phyloP scores from a whole-genome alignment of 345 rosid species.

The Rhizophora apiculata region DNA sequence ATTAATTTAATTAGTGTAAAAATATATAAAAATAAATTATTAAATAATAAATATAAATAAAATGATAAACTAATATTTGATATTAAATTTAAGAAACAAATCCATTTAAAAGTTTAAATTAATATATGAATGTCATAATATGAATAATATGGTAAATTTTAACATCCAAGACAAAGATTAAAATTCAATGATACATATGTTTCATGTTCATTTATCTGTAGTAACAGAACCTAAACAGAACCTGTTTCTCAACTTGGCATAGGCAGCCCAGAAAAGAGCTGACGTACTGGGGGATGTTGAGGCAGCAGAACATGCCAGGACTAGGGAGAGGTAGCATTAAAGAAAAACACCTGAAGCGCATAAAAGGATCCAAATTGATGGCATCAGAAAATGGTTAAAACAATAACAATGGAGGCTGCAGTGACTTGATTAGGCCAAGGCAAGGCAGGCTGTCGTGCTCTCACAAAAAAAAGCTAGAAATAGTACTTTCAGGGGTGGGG shows the following conservation, averaged over 20 bases:
- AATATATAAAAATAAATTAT: too few relatives aligned
- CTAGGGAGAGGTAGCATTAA: neutral
- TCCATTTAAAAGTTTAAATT: too few relatives aligned
- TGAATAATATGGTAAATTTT: too few relatives aligned
- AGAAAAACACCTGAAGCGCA: conserved; percentile 5
- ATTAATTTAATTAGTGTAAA: too few relatives aligned
- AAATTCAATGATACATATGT: too few relatives aligned
- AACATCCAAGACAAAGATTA: too few relatives aligned
- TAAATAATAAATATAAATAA: too few relatives aligned
- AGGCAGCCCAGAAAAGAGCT: neutral
- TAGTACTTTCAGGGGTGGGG: neutral
- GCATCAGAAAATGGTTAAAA: neutral
- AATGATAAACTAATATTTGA: too few relatives aligned
- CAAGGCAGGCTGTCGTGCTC: neutral
- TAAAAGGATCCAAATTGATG: neutral
- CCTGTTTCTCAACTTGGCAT: neutral
- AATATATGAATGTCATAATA: too few relatives aligned
- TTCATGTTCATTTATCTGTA: neutral
- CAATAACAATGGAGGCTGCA: neutral
- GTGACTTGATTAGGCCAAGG: neutral
- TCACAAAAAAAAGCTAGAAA: neutral
- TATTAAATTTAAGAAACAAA: too few relatives aligned
- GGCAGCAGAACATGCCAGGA: neutral
- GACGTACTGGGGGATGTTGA: neutral
- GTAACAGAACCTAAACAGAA: neutral